Evolutionary conservation across 768 basidiomycete species (phyloP).

Genomic region (Mycena albidolilacea): DNA sequence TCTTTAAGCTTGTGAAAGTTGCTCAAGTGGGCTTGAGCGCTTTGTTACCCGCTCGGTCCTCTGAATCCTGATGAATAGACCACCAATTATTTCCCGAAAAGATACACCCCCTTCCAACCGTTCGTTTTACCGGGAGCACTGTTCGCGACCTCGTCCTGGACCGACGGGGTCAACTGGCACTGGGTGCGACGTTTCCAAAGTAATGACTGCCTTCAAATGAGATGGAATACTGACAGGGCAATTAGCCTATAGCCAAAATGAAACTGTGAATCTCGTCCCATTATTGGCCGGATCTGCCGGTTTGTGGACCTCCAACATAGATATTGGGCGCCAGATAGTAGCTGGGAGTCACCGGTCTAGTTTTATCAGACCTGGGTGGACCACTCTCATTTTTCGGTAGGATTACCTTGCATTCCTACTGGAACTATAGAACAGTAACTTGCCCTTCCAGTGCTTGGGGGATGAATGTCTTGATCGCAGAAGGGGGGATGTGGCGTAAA

Average conservation of each 20-base stretch:
- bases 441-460: constrained; percentile 45
- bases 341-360: constrained; percentile 55
- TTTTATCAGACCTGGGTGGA: constrained; percentile 56
- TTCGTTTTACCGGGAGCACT: constrained; percentile 45
- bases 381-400: constrained; percentile 51
- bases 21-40: too few relatives aligned
- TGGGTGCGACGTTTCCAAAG: constrained; percentile 46
- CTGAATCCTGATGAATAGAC: constrained; percentile 2
- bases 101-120: constrained; percentile 48
- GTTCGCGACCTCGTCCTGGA: constrained; percentile 47
- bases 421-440: too few relatives aligned
- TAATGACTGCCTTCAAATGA: constrained; percentile 14
- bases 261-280: constrained; percentile 46
- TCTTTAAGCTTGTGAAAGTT: too few relatives aligned
- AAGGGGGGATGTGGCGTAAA: constrained; percentile 51
- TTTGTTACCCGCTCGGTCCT: too few relatives aligned
- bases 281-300: constrained; percentile 51
- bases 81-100: constrained; percentile 42
- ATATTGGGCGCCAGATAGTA: constrained; percentile 61
- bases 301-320: constrained; percentile 62
- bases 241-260: constrained; percentile 38
- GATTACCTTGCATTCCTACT: constrained; percentile 2
- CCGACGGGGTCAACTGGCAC: constrained; percentile 42
- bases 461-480: constrained; percentile 50
- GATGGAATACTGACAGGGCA: neutral